Conservation (phyloP, 1,284 basidiomycete genomes). For the Ceratobasidium sp. region DNA sequence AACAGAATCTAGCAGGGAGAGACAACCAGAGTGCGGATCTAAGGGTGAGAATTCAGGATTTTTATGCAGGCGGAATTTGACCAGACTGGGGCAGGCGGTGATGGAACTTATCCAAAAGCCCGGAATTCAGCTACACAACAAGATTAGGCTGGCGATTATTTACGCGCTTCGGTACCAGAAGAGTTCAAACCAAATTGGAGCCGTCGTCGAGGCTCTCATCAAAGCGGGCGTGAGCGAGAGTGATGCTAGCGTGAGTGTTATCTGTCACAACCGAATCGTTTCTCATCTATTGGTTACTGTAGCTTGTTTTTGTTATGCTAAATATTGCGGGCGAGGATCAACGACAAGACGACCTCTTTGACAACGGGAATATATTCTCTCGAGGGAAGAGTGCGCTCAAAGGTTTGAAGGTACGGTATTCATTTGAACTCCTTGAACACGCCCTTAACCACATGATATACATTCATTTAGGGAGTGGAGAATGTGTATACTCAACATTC, state of each 20-base stretch:
- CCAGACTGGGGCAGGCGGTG: conserved; percentile 70
- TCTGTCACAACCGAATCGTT: background rate
- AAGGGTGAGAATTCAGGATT: conserved; percentile 65
- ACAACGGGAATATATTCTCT: conserved; percentile 94
- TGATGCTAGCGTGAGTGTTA: conserved; percentile 76
- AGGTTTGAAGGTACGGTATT: conserved; percentile 82
- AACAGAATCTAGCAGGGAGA: conserved; percentile 91
- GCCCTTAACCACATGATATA: background rate
- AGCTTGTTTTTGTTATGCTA: conserved; percentile 94
- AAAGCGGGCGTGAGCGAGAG: conserved; percentile 85
- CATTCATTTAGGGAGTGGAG: conserved; percentile 86
- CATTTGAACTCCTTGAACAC: conserved; percentile 22
- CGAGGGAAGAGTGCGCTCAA: conserved; percentile 96
- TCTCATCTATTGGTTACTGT: conserved; percentile 32
- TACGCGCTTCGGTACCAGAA: conserved; percentile 98
- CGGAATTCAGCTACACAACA: conserved; percentile 79
- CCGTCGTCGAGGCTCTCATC: conserved; percentile 85
- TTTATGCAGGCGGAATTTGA: conserved; percentile 39
- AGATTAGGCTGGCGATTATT: conserved; percentile 92
- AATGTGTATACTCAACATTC: conserved; percentile 99
- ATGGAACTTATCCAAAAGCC: conserved; percentile 79
- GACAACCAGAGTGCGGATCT: conserved; percentile 86
- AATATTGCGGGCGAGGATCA: conserved; percentile 97
- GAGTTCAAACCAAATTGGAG: conserved; percentile 85
- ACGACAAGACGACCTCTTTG: conserved; percentile 97